Base-by-base conservation (phyloP, 2,329 filamentous ascomycete species). In the Fusarium continuum region DNA sequence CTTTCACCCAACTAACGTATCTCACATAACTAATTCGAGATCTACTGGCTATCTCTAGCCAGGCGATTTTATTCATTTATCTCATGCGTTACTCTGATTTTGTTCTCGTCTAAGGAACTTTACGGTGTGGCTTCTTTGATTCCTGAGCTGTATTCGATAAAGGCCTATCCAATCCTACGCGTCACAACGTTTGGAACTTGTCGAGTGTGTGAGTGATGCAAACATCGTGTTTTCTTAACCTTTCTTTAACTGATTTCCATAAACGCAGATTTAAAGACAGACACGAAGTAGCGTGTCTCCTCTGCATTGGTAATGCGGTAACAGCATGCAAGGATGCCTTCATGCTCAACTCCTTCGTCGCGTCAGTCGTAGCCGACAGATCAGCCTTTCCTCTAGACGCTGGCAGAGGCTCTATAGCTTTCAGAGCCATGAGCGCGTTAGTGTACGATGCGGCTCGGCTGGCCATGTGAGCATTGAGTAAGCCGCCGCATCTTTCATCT, bases 401-500 rank as follows among this genome's bases (percentile, higher is more conserved):
- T 31, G 25, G 14, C 47, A 38, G 38, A 63, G 69, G 20, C 39
- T 48, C 22, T 70, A 67, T 47, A 72, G 67, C 49, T 69, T 56
- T 13, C 55, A 53, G n/a, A 66, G 26, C 19, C 64, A 70, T 55
- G 75, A 83, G 50, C 77, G 80, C 44, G 72, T 86, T 46, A 70
- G 73, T 4, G 77, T 86, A 9, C 75, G 72, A 31, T 83, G 79
- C 52, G 82, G 80, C 47, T 85, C 81, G 2, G 78, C 81, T 3
- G 83, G 84, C 19, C 69, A 73, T 63, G 78, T 86, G 34, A 77
- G 74, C 11, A 75, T 87, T 46, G 83, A 84, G 84, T 86, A 70
- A 62, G 81, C 70, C 32, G n/a, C n/a, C 9, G 8, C 8, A 6
- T 8, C n/a, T 44, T 13, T 16, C 9, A 20, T 11, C 16, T 2